Base-by-base conservation (phyloP, 768 basidiomycete genomes). In the Tricholoma furcatifolium region DNA sequence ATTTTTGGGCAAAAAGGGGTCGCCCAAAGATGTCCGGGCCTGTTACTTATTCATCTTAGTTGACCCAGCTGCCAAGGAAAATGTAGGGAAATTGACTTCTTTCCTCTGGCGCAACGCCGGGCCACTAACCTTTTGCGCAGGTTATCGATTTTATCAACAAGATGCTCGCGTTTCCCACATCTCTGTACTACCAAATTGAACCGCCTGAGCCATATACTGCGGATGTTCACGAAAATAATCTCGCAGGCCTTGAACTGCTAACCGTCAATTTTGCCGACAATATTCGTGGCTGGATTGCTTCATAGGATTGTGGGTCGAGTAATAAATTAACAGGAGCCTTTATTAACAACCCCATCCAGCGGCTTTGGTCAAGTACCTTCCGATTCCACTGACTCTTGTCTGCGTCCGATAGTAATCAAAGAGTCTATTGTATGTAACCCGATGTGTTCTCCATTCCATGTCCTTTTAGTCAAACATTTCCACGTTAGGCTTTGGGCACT, bases 131-230 rank as follows among this genome's bases (percentile, higher is more conserved):
- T 32, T 18, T 17, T 11, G 17, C 38, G 10, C 53, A 84, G 82
- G 75, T 80, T 44, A 70, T 84, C 32, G 78, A 84, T 54, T 80
- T 81, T 8, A 69, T 83, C 40, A 83, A 73, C 59, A 82, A 79
- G 61, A 80, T 80, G 0, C 63, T 84, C 8, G 74, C 78, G 12
- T 84, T 86, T 61, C 83, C 84, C 60, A 80, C 82, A 0, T 84
- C 83, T 2, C 74, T 78, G 21, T 84, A 83, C 67, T 84, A 84
- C 52, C 76, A 83, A 64, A 72, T 80, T 39, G 67, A 70, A 47
- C 82, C 83, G 1, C 81, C 82, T 0, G 61, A 65, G 18, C 83
- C 83, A 5, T 84, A 81, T 60, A 62, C 72, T 9, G 56, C 68
- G 2, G 80, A 82, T 51, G 81, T 85, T 6, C 81, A 83, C 51